Conservation (phyloP, 345 rosid species). For the thale cress (Arabidopsis thaliana) region DNA sequence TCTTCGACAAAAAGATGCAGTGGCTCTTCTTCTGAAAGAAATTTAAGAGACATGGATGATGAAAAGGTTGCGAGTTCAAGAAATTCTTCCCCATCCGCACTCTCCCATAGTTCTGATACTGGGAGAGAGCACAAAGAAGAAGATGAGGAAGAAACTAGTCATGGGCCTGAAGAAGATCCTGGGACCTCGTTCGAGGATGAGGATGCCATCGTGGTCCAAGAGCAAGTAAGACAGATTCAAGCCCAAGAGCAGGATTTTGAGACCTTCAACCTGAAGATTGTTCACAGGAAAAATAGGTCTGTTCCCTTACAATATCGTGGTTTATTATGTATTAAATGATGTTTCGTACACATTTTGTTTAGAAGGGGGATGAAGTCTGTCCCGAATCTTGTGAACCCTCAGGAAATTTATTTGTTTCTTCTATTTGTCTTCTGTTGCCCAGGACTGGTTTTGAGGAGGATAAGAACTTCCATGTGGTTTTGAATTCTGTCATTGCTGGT, state of each 20-base stretch:
- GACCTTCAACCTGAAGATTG: constrained; percentile 89
- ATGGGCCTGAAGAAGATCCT: constrained; percentile 64
- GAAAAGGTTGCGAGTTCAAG: constrained; percentile 40
- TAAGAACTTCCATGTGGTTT: constrained; percentile 93
- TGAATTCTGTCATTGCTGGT: constrained; percentile 93
- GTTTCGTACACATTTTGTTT: not conserved
- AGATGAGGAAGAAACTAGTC: constrained; percentile 63
- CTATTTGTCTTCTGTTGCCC: constrained; percentile 42
- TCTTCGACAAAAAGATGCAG: constrained; percentile 16
- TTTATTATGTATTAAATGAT: not conserved
- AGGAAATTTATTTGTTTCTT: not conserved
- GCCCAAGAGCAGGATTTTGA: constrained; percentile 97
- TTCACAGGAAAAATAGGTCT: constrained; percentile 95
- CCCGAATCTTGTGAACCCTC: not conserved
- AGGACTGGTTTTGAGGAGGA: constrained; percentile 99
- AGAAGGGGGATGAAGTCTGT: not conserved
- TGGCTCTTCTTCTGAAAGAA: constrained; percentile 22
- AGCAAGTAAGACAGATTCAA: constrained; percentile 94
- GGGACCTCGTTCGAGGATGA: constrained; percentile 86
- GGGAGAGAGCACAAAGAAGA: constrained; percentile 62
- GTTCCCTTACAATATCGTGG: constrained; percentile 23
- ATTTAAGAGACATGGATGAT: constrained; percentile 8
- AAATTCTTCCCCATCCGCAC: constrained; percentile 34
- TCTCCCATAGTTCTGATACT: constrained; percentile 22
- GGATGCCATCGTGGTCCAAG: constrained; percentile 89